Conservation (phyloP, 2,329 filamentous ascomycete species). For the Botrytis aclada region DNA sequence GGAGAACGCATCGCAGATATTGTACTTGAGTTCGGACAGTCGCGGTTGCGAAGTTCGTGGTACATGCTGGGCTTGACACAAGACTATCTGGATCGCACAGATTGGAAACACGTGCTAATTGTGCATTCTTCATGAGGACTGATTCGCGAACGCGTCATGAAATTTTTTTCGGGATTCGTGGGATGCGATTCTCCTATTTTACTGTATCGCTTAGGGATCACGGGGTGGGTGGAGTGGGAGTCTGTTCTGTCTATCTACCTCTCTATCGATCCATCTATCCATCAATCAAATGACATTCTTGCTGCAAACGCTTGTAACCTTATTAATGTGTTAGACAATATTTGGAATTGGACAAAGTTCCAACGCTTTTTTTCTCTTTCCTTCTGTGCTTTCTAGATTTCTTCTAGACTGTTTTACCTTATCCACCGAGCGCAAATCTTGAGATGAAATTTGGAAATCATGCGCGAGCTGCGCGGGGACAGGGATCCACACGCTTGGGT, state of each 20-base stretch:
- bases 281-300: not conserved
- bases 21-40: not conserved
- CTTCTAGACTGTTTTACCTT: constrained; percentile 4
- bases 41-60: not conserved
- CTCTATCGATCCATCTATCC: too few relatives aligned
- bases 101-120: constrained; percentile 1
- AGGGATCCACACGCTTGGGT: not conserved
- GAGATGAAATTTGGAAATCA: constrained; percentile 6
- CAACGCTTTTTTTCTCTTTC: too few relatives aligned
- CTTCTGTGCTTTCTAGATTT: not conserved
- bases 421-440: constrained; percentile 5
- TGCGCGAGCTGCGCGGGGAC: constrained; percentile 10
- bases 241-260: not conserved
- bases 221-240: not conserved
- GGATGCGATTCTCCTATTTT: not conserved
- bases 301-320: not conserved
- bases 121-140: not conserved
- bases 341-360: not conserved
- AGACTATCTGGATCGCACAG: not conserved
- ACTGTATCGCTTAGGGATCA: not conserved
- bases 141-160: not conserved
- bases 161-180: not conserved
- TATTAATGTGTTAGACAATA: not conserved
- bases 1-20: not conserved
- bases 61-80: not conserved